Conservation (phyloP, 257 asterid genomes). For the Solanum verrucosum region DNA sequence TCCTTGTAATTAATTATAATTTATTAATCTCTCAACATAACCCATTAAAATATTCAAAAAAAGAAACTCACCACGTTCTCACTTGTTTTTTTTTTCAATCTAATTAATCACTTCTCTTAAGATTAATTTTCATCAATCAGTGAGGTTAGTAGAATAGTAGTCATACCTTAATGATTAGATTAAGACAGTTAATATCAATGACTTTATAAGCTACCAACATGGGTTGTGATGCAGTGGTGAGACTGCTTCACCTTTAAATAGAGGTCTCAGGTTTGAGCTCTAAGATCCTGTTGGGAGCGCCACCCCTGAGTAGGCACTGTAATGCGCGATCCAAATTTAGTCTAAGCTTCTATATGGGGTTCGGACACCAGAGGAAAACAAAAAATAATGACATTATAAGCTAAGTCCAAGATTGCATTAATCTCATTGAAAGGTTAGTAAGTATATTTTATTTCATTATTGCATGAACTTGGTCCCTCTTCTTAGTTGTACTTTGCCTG, state of each 20-base stretch:
- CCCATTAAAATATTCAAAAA: not conserved
- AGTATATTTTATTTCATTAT: slow-evolving; percentile 10
- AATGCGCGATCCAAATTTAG: not conserved
- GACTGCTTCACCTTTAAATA: not conserved
- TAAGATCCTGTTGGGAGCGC: not conserved
- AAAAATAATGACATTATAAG: not conserved
- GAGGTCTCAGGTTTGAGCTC: not conserved
- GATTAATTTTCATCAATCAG: slow-evolving; percentile 17
- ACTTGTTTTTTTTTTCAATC: not conserved
- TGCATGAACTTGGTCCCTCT: slow-evolving; percentile 36
- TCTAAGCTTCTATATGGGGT: too few species aligned
- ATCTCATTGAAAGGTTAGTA: not conserved
- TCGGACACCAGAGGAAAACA: not conserved
- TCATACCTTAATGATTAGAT: slow-evolving; percentile 7
- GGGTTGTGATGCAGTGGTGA: not conserved
- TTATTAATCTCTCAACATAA: slow-evolving; percentile 2
- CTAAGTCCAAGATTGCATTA: slow-evolving; percentile 12
- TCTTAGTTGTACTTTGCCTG: slow-evolving; percentile 61
- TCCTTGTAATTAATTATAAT: slow-evolving; percentile 1
- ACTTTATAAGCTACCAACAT: not conserved
- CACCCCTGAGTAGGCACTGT: rapidly evolving
- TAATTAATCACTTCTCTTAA: slow-evolving; percentile 13
- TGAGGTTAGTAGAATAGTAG: slow-evolving; percentile 10
- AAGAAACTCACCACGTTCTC: slow-evolving; percentile 37
- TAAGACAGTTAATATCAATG: slow-evolving; percentile 12